Percentiles rank a stretch among this genome's conserved stretches.
phyloP scores from a whole-genome alignment of 2,329 filamentous ascomycete species.

The Aspergillus melleus region DNA sequence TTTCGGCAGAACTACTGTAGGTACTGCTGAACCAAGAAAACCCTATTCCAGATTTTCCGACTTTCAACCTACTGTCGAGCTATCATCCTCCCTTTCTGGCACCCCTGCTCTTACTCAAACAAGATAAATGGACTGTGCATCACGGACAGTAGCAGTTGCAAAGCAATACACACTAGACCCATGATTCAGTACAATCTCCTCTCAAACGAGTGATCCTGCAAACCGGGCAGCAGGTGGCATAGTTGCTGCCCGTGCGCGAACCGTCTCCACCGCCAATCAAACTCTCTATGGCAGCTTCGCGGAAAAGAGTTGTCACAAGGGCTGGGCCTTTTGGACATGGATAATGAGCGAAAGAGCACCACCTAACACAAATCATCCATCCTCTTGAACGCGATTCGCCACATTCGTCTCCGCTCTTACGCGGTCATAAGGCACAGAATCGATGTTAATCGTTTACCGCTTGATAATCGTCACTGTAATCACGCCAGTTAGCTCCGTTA shows the following conservation, averaged over 20 bases:
- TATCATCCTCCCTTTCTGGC: background rate
- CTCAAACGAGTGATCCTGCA: conserved; percentile 19
- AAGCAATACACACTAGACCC: conserved; percentile 12
- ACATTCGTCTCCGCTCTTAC: conserved; percentile 28
- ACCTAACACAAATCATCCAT: conserved; percentile 17
- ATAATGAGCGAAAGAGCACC: conserved; percentile 21
- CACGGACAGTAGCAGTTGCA: conserved; percentile 17
- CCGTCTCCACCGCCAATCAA: conserved; percentile 21
- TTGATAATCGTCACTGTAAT: conserved; percentile 66
- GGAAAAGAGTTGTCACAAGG: conserved; percentile 27
- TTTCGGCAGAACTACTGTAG: conserved; percentile 3
- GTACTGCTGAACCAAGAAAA: conserved; percentile 7
- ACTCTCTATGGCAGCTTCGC: conserved; percentile 25
- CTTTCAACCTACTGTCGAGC: background rate
- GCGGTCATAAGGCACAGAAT: conserved; percentile 22
- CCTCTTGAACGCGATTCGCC: conserved; percentile 27
- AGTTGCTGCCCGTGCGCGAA: conserved; percentile 25
- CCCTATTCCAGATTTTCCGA: conserved; percentile 9
- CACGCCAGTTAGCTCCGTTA: conserved; percentile 24
- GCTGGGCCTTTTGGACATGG: conserved; percentile 25
- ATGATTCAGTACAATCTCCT: conserved; percentile 19
- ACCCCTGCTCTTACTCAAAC: background rate
- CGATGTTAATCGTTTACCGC: conserved; percentile 50
- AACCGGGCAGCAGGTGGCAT: conserved; percentile 20
- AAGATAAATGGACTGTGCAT: conserved; percentile 14